Percentiles rank a stretch among this genome's conserved stretches.
Evolutionary conservation across 768 basidiomycete genomes (phyloP).

Genomic region (Lyophyllum semitale): DNA sequence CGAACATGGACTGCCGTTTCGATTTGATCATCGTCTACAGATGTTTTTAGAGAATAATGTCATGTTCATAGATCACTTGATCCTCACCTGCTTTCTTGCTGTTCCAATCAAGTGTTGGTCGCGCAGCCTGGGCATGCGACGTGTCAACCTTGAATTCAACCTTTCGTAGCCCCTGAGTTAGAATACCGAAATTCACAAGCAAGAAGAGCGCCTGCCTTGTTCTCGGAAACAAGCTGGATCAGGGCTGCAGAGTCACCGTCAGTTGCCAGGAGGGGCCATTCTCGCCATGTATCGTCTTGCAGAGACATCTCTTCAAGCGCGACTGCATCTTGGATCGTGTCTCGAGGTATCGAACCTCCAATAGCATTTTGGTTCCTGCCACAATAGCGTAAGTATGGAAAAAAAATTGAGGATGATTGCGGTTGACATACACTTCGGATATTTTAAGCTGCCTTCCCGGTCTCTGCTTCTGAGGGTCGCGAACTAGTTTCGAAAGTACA

Average conservation of each 20-base stretch:
- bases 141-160: constrained; percentile 76
- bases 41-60: constrained; percentile 4
- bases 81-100: constrained; percentile 83
- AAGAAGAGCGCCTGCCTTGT: constrained; percentile 49
- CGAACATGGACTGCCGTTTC: constrained; percentile 65
- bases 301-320: constrained; percentile 59
- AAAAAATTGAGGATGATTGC: not conserved
- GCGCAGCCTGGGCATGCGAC: constrained; percentile 54
- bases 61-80: not conserved
- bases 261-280: constrained; percentile 79
- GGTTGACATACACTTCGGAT: constrained; percentile 57
- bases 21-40: constrained; percentile 79
- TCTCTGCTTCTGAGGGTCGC: constrained; percentile 59
- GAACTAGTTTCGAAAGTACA: constrained; percentile 65
- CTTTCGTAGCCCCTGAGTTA: constrained; percentile 35
- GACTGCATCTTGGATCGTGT: constrained; percentile 72
- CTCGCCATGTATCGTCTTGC: constrained; percentile 57
- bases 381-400: not conserved
- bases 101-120: constrained; percentile 71
- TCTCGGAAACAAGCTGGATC: constrained; percentile 80
- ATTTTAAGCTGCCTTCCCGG: constrained; percentile 80
- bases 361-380: constrained; percentile 67
- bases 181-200: not conserved
- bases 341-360: constrained; percentile 61
- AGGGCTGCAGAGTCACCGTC: constrained; percentile 83